Evolutionary conservation across 2,329 filamentous ascomycete species (phyloP).

Genomic region (Colletotrichum tabaci): DNA sequence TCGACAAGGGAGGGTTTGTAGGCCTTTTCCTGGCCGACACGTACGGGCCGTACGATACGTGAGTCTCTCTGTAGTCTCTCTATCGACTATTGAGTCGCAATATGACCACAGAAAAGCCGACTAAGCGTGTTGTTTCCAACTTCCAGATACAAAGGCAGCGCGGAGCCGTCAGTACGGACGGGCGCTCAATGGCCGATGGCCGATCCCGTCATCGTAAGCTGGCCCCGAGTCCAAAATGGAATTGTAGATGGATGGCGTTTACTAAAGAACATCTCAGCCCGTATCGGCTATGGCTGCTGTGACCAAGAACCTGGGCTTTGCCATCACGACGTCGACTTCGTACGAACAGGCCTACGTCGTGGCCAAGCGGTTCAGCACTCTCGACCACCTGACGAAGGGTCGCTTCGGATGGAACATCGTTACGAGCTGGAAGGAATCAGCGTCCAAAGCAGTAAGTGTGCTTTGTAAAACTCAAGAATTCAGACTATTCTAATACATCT

Average conservation of each 20-base stretch:
- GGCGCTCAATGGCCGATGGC: constrained; percentile 77
- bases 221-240: not conserved
- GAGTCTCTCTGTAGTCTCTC: constrained; percentile 50
- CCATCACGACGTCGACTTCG: constrained; percentile 73
- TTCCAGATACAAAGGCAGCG: constrained; percentile 60
- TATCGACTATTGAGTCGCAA: not conserved
- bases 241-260: too few relatives aligned
- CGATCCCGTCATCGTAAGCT: constrained; percentile 71
- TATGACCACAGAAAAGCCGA: not conserved
- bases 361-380: constrained; percentile 73
- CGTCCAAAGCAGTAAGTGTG: constrained; percentile 65
- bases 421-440: constrained; percentile 70
- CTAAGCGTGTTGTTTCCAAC: not conserved
- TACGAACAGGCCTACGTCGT: constrained; percentile 75
- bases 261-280: not conserved
- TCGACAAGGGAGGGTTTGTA: constrained; percentile 75
- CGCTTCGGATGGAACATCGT: constrained; percentile 79
- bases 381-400: constrained; percentile 74
- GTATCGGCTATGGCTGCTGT: constrained; percentile 74
- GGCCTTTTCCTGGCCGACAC: constrained; percentile 75
- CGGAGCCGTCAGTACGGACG: constrained; percentile 67
- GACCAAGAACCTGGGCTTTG: constrained; percentile 74
- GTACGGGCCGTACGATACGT: constrained; percentile 72
- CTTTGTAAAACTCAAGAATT: fast-evolving
- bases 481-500: not conserved